Percentiles rank a stretch among this genome's conserved stretches.
phyloP scores from a whole-genome alignment of 139 green algal species.

The Volvox reticuliferus region DNA sequence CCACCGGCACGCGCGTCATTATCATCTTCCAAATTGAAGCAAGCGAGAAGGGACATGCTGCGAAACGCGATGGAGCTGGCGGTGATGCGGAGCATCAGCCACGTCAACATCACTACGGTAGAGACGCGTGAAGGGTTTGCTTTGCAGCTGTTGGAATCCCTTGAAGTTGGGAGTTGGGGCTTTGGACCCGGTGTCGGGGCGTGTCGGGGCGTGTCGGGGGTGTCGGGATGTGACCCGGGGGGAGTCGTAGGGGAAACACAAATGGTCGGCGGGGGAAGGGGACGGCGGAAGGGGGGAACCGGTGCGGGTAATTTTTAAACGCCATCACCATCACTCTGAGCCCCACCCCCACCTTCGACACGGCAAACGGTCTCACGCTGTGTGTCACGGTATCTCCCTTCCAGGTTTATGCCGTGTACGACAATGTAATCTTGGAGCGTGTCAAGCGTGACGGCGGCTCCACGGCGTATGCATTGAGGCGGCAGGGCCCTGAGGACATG shows the following conservation, averaged over 20 bases:
- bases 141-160: background rate
- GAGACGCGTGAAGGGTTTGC: background rate
- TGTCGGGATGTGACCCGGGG: no score
- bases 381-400: background rate
- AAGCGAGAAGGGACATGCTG: slow-evolving; percentile 33
- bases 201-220: no score
- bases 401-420: slow-evolving; percentile 45
- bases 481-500: slow-evolving; percentile 28
- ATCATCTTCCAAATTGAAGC: slow-evolving; percentile 16
- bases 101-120: slow-evolving; percentile 37
- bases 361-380: no score
- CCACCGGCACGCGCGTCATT: background rate
- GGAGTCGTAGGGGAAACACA: no score
- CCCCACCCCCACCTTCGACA: no score
- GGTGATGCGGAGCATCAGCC: slow-evolving; percentile 29
- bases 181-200: no score
- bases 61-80: slow-evolving; percentile 41
- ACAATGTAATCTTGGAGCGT: slow-evolving; percentile 44
- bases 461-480: slow-evolving; percentile 29
- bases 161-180: background rate
- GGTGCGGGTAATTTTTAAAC: no score
- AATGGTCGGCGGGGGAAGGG: no score
- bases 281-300: no score
- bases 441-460: slow-evolving; percentile 24
- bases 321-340: no score